Evolutionary conservation across 2,329 filamentous ascomycete species (phyloP), one percentile per base, ranked within the genome.

Genomic region (Hymenoscyphus linearis): DNA sequence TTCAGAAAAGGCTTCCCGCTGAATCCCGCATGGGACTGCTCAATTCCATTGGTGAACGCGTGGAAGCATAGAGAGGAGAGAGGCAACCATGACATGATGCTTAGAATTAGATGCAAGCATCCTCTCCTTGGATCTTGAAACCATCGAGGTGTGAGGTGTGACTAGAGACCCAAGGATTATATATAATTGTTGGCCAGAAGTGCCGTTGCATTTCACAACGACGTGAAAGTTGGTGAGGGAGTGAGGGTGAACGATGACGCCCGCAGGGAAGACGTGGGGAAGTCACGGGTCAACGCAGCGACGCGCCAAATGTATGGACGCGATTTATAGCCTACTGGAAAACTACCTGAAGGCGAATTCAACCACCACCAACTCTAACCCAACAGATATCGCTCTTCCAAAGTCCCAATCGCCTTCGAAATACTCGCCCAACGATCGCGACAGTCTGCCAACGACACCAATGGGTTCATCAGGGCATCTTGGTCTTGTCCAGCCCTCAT

Each of bases 401-500:
- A 50, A 50, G 9, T 10, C 44, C 22, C 18, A 12, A 50, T 22
- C 10, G 22, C 18, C 44, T 10, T 18, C 44, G 44, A 50, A 50
- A 22, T 22, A 13, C 2, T 3, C 22, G 13, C 25, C 25, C 14
- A 34, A 25, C 52, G n/a, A 14, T 53, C 12, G 52, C 52, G 52
- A 27, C 25, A 34, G 27, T 27, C 27, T 53, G 26, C 52, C 57
- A 53, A 63, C 22, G 40, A 68, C 61, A 62, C 65, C 62, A 66
- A 71, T 72, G 67, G 68, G 65, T 57, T 52, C 47, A 37, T 55
- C 34, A 58, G 50, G 64, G 60, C 54, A 62, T 63, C 52, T 57
- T 59, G 60, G 61, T 60, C 53, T 55, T 61, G 65, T 27, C 58
- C 61, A 60, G 59, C 63, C 69, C 69, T 66, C 66, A 74, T 74